phyloP scores from a whole-genome alignment of 345 rosid species.

The Psidium guajava region DNA sequence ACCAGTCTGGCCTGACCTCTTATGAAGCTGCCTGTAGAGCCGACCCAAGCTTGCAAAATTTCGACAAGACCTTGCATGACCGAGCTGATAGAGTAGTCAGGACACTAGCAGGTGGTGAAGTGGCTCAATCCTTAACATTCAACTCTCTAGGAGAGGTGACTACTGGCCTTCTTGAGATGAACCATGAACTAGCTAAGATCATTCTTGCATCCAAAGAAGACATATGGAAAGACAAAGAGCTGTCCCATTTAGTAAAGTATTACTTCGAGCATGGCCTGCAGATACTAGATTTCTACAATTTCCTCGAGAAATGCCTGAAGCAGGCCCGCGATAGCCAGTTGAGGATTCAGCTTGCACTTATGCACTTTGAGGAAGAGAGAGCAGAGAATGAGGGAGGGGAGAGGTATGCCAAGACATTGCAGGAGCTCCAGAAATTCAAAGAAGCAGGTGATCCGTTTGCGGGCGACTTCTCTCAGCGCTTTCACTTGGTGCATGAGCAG shows the following conservation, averaged over 20 bases:
- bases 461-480: constrained; percentile 40
- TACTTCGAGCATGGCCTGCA: constrained; percentile 45
- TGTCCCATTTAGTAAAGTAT: constrained; percentile 47
- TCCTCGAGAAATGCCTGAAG: constrained; percentile 46
- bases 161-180: constrained; percentile 48
- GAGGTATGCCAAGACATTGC: constrained; percentile 47
- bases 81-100: constrained; percentile 51
- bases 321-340: constrained; percentile 58
- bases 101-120: constrained; percentile 41
- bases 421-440: constrained; percentile 56
- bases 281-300: constrained; percentile 62
- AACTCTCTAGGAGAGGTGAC: constrained; percentile 20
- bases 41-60: constrained; percentile 52
- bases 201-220: constrained; percentile 50
- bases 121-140: constrained; percentile 35
- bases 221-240: constrained; percentile 50
- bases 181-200: constrained; percentile 53
- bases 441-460: constrained; percentile 57
- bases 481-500: constrained; percentile 31
- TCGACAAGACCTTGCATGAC: constrained; percentile 39
- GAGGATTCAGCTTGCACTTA: constrained; percentile 47
- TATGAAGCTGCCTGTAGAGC: constrained; percentile 59
- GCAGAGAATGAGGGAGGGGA: constrained; percentile 9
- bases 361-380: constrained; percentile 42
- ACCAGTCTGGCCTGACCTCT: constrained; percentile 30